Conservation (phyloP, 192 early-diverging fungal species). For the Linnemannia exigua region DNA sequence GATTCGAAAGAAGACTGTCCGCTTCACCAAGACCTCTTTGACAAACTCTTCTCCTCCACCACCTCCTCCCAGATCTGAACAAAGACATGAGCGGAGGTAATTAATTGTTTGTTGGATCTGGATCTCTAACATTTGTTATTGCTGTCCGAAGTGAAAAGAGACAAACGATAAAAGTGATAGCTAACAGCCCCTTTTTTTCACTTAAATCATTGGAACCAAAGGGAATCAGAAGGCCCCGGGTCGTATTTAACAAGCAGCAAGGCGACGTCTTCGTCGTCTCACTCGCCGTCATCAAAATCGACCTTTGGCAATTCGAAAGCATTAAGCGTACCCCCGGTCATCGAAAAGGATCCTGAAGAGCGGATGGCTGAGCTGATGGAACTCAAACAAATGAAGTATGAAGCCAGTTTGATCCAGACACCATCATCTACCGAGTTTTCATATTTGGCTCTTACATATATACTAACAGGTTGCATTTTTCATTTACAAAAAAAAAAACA, state of each 20-base stretch:
- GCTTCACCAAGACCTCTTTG: constrained; percentile 7
- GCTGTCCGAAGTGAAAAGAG: too few species aligned
- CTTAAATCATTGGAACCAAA: background rate
- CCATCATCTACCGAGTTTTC: too few species aligned
- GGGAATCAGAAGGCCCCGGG: background rate
- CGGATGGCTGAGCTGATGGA: constrained; percentile 40
- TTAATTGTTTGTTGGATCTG: background rate
- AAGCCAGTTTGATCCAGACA: background rate
- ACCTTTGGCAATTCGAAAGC: background rate
- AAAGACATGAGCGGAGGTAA: constrained; percentile 53
- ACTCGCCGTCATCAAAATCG: background rate
- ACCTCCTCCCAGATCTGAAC: constrained; percentile 8
- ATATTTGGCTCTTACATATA: too few species aligned
- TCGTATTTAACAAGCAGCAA: background rate
- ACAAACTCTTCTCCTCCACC: background rate
- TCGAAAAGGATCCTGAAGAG: constrained; percentile 45
- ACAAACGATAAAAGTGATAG: too few species aligned
- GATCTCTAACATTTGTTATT: too few species aligned
- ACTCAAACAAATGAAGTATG: constrained; percentile 48
- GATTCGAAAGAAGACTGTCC: constrained; percentile 45
- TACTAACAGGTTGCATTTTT: too few species aligned
- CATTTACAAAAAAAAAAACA: background rate
- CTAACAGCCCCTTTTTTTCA: too few species aligned
- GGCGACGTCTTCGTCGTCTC: background rate
- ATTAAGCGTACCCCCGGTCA: background rate